phyloP scores from a whole-genome alignment of 1,284 basidiomycete genomes.

The Pseudozyma sp. region DNA sequence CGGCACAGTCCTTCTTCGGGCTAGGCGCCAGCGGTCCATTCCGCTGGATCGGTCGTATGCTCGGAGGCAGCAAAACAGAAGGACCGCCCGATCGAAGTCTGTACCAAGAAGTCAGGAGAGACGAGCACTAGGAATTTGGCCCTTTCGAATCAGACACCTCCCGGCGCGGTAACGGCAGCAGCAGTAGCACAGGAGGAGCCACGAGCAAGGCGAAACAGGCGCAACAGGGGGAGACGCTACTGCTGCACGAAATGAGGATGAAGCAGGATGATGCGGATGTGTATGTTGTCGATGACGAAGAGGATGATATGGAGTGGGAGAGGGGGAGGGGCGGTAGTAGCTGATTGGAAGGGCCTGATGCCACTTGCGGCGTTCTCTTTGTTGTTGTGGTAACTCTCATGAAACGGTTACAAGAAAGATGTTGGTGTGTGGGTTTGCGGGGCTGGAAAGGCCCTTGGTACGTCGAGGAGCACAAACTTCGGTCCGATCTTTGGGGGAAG shows the following conservation, averaged over 20 bases:
- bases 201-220: not conserved
- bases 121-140: slow-evolving; percentile 58
- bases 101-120: slow-evolving; percentile 48
- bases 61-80: slow-evolving; percentile 27
- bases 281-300: slow-evolving; percentile 12
- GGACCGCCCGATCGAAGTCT: slow-evolving; percentile 35
- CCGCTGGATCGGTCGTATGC: slow-evolving; percentile 25
- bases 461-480: too few relatives aligned
- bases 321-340: not conserved
- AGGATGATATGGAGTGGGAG: slow-evolving; percentile 42
- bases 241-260: slow-evolving; percentile 7
- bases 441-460: too few relatives aligned
- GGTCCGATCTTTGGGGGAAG: too few relatives aligned
- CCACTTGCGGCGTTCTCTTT: not conserved
- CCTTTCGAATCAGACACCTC: slow-evolving; percentile 20
- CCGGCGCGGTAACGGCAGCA: not conserved
- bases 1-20: slow-evolving; percentile 70
- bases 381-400: not conserved
- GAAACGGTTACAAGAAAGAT: too few relatives aligned
- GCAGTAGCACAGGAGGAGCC: slow-evolving; percentile 1
- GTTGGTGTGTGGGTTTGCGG: too few relatives aligned
- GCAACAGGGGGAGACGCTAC: slow-evolving; percentile 8
- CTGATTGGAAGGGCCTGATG: slow-evolving; percentile 23
- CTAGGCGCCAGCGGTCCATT: slow-evolving; percentile 14
- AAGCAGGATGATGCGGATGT: slow-evolving; percentile 1